Base-by-base conservation (phyloP, 2,329 filamentous ascomycete species). In the Fusarium pseudocircinatum region DNA sequence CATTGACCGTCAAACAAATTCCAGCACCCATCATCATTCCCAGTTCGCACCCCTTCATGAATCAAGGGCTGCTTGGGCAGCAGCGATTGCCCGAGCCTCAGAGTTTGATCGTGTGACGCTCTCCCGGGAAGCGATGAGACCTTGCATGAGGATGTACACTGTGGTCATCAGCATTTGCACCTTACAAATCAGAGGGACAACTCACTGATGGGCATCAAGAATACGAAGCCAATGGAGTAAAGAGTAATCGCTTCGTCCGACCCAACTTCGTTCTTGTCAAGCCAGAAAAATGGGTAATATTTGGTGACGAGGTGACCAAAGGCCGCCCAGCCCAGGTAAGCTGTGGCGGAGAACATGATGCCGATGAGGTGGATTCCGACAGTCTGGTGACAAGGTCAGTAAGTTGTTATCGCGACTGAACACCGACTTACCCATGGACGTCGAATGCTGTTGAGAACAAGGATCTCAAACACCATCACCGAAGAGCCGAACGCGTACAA, bases 391-490 rank as follows among this genome's bases (percentile, higher is more conserved):
- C 37, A 68, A 78, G 15, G 76, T 78, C 52, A 34, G 34, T 18
- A 61, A 18, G 9, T 3, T 20, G 4, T 14, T 22, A 3, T 16
- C 20, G 7, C 5, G 4, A 9, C 15, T 13, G 36, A n/a, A 30
- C 9, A 18, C 22, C 30, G 18, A 78, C 85, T 77, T 77, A 88
- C 87, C 53, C 81, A 82, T 58, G 84, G 86, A 58, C 85, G 84
- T 73, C 85, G 86, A 80, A 88, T 87, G 76, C 86, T 88, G 79
- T 89, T 89, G 80, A 89, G 81, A 63, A 83, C 81, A 39, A 86
- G 63, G 1, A 85, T 82, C 80, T 89, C 87, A 37, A 84, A 63
- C 14, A 83, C 69, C 70, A 84, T 86, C 67, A 87, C 79, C 37
- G 83, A 54, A 8, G 85, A 82, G 6, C 83, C 83, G 62, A 85